These are phyloP conservation scores for Debaryomyces nepalensis DNA, from an alignment of 1,139 yeast species.

Conservation along the genomic window DNA sequence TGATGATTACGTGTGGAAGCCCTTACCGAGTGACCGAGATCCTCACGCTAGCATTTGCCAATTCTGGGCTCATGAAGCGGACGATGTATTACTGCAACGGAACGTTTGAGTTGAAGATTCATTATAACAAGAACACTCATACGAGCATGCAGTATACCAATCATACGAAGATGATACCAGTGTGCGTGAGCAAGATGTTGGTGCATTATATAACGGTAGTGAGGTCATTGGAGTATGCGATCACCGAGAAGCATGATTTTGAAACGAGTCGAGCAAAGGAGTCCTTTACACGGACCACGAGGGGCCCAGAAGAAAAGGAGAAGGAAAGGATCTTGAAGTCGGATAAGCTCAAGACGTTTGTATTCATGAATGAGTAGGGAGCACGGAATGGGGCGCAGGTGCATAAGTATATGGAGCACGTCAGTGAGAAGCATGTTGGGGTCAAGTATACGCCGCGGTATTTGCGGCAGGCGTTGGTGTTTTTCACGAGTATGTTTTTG, in stretches of 20 bases:
- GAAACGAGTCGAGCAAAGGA: neutral
- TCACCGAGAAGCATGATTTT: neutral
- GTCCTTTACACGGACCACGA: too few relatives aligned
- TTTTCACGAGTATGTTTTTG: neutral
- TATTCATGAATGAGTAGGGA: neutral
- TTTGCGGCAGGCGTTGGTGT: neutral
- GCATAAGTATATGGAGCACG: neutral
- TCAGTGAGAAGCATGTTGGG: neutral
- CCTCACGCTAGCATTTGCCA: neutral
- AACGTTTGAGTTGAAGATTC: neutral
- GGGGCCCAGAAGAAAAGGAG: neutral
- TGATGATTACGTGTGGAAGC: neutral
- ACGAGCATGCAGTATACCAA: neutral
- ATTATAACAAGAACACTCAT: neutral
- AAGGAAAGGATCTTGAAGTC: too few relatives aligned
- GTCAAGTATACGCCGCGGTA: neutral
- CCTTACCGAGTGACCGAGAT: neutral
- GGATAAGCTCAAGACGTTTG: neutral
- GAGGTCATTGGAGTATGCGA: slow-evolving; percentile 4
- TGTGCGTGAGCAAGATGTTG: neutral
- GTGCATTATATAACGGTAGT: neutral
- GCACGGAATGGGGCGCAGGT: neutral
- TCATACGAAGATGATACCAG: neutral
- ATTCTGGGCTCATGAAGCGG: neutral
- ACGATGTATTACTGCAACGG: neutral